phyloP scores from a whole-genome alignment of 2,329 filamentous ascomycete species.

The Rutstroemia sp. region DNA sequence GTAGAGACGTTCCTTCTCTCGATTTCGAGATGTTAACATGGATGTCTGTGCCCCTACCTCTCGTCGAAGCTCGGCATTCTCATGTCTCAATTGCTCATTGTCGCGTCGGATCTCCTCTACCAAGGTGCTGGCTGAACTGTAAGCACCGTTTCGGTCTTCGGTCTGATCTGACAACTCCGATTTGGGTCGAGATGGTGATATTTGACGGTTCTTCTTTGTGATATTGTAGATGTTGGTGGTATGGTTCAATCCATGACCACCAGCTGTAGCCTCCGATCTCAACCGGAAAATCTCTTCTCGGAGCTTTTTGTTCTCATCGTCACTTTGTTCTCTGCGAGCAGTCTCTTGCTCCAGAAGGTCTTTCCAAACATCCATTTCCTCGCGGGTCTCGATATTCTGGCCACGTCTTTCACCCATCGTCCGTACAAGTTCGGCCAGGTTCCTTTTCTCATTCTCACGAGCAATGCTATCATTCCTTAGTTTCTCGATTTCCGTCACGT shows the following conservation, averaged over 20 bases:
- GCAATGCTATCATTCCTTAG: constrained; percentile 69
- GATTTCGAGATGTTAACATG: constrained; percentile 92
- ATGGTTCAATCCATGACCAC: constrained; percentile 39
- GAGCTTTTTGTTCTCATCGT: constrained; percentile 79
- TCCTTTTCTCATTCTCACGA: constrained; percentile 78
- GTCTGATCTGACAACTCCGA: constrained; percentile 37
- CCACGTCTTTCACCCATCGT: constrained; percentile 47
- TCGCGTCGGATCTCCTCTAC: constrained; percentile 68
- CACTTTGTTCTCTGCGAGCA: constrained; percentile 77
- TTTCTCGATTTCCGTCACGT: constrained; percentile 75
- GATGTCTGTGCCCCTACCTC: constrained; percentile 94
- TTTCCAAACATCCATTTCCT: constrained; percentile 82
- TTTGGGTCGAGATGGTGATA: constrained; percentile 38
- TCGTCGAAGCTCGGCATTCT: constrained; percentile 85
- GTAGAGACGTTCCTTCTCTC: constrained; percentile 89
- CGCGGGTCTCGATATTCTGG: constrained; percentile 42
- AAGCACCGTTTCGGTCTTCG: constrained; percentile 43
- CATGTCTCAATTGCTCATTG: constrained; percentile 72
- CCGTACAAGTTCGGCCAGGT: constrained; percentile 74
- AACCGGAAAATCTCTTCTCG: constrained; percentile 77
- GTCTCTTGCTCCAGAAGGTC: constrained; percentile 91
- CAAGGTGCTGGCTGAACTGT: constrained; percentile 56
- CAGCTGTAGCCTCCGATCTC: constrained; percentile 45
- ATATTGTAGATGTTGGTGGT: constrained; percentile 63
- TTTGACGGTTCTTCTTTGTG: constrained; percentile 42